Evolutionary conservation across 352 stramenopile species (phyloP).

Genomic region (Phytophthora cajani): DNA sequence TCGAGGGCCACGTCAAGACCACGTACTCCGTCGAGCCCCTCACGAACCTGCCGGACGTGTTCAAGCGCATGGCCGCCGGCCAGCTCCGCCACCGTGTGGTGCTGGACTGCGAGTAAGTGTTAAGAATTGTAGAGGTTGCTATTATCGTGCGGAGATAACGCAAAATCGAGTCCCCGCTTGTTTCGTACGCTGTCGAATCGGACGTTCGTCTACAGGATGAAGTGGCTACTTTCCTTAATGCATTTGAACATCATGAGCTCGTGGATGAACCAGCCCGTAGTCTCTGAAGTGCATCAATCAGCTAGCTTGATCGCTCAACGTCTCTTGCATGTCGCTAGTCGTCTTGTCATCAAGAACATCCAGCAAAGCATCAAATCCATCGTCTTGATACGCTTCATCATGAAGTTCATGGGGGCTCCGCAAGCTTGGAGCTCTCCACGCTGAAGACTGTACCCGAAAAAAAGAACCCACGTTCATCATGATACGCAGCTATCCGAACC

Average conservation of each 20-base stretch:
- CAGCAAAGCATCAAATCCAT: neutral
- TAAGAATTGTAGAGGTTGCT: neutral
- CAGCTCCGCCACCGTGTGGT: conserved; percentile 46
- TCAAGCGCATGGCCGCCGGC: conserved; percentile 45
- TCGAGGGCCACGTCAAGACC: conserved; percentile 48
- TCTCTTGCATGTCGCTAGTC: neutral
- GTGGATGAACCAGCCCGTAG: too few species aligned
- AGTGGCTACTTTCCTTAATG: neutral
- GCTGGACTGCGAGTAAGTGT: conserved; percentile 49
- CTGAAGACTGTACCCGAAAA: neutral
- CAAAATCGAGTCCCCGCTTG: neutral
- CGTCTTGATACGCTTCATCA: neutral
- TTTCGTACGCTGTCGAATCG: neutral
- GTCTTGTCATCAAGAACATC: neutral
- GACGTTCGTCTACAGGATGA: neutral
- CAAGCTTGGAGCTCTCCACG: too few species aligned
- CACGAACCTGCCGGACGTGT: conserved; percentile 44
- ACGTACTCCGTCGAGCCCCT: conserved; percentile 43
- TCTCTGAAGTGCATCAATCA: too few species aligned
- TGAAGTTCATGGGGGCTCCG: too few species aligned
- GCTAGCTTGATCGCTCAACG: neutral
- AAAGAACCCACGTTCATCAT: neutral
- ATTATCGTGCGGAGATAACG: neutral
- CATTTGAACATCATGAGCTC: too few species aligned
- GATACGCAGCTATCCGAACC: neutral